Evolutionary conservation across 768 basidiomycete genomes (phyloP).

Genomic region (Lactifluus volemus): DNA sequence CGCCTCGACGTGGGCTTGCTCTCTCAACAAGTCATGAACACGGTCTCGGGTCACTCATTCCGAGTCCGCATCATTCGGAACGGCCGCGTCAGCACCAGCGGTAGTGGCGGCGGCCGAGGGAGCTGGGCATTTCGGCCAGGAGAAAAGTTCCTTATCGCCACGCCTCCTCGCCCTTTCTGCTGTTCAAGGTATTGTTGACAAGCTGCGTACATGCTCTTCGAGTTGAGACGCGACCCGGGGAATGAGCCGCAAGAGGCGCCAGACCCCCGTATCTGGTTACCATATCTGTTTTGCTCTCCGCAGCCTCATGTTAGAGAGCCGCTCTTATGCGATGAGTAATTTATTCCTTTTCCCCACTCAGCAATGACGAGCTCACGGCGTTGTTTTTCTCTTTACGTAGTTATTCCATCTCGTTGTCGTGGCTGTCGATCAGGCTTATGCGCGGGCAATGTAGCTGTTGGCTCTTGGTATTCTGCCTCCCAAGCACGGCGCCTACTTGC

Average conservation of each 20-base stretch:
- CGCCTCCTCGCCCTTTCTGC: conserved; percentile 35
- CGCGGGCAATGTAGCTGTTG: conserved; percentile 17
- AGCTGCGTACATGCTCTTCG: conserved; percentile 54
- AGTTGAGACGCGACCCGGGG: conserved; percentile 57
- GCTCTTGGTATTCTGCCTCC: conserved; percentile 18
- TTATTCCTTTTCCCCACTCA: conserved; percentile 20
- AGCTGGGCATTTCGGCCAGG: conserved; percentile 10
- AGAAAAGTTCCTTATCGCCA: conserved; percentile 41
- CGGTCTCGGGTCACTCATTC: neutral
- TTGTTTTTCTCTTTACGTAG: conserved; percentile 16
- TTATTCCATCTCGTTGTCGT: neutral
- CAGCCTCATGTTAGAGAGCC: conserved; percentile 19
- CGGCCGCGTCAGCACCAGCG: conserved; percentile 1
- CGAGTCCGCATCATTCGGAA: neutral
- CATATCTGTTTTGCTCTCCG: conserved; percentile 16
- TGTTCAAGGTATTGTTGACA: conserved; percentile 49
- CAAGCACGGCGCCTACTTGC: conserved; percentile 38
- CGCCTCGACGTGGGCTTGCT: conserved; percentile 17
- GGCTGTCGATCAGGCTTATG: conserved; percentile 21
- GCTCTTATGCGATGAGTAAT: conserved; percentile 16
- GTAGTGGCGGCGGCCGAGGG: conserved; percentile 8
- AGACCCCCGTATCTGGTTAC: conserved; percentile 36
- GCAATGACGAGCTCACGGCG: conserved; percentile 13
- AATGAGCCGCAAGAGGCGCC: conserved; percentile 41
- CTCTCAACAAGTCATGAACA: neutral